Percentiles rank a stretch among this genome's conserved stretches.
phyloP scores from a whole-genome alignment of 2,329 filamentous ascomycete genomes.

The Colletotrichum incanum region DNA sequence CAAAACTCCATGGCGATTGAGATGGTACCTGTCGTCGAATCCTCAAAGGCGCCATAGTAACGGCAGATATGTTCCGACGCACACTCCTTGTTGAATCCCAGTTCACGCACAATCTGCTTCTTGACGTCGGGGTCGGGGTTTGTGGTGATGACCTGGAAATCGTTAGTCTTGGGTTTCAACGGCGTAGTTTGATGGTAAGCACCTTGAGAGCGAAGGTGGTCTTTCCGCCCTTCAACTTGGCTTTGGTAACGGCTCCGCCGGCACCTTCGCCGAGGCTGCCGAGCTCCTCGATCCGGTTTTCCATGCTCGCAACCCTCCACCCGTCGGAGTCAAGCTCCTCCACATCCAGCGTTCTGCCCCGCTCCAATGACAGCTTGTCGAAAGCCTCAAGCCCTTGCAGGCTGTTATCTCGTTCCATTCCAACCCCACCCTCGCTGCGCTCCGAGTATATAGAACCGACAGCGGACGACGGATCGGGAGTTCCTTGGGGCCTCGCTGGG shows the following conservation, averaged over 20 bases:
- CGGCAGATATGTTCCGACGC: conserved; percentile 96
- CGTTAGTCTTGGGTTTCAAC: conserved; percentile 9
- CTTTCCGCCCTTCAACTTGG: conserved; percentile 90
- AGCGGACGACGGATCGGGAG: conserved; percentile 88
- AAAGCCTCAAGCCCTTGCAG: conserved; percentile 83
- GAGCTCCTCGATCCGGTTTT: conserved; percentile 89
- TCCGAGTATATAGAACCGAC: conserved; percentile 90
- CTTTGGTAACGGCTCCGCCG: conserved; percentile 94
- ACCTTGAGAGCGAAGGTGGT: conserved; percentile 98
- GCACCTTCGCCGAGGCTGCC: conserved; percentile 95
- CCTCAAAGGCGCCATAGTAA: conserved; percentile 97
- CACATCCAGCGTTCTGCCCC: conserved; percentile 87
- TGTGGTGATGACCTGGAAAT: conserved; percentile 89
- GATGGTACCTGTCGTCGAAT: conserved; percentile 95
- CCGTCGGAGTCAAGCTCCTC: conserved; percentile 96
- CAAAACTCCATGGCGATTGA: conserved; percentile 99
- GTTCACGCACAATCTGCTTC: conserved; percentile 96
- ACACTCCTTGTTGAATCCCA: conserved; percentile 98
- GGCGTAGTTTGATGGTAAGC: conserved; percentile 46
- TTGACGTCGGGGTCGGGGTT: conserved; percentile 98
- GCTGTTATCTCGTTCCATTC: conserved; percentile 89
- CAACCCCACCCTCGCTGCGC: conserved; percentile 79
- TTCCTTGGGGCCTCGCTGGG: conserved; percentile 76
- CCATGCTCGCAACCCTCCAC: conserved; percentile 93
- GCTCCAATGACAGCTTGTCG: conserved; percentile 86